phyloP scores from a whole-genome alignment of 2,329 filamentous ascomycete species.

The Hypoxylon sp. region DNA sequence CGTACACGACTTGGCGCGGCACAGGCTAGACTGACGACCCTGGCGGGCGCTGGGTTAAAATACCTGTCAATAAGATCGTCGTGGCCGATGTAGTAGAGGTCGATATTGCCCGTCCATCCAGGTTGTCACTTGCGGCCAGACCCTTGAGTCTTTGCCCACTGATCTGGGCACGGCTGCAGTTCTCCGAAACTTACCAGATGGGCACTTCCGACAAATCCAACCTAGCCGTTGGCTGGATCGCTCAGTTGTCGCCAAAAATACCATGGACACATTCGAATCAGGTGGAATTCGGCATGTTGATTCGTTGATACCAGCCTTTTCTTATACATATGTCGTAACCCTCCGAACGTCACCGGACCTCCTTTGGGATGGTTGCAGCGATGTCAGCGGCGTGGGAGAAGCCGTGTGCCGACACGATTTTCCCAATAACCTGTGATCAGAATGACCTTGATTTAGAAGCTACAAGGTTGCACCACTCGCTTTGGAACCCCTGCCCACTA shows the following conservation, averaged over 20 bases:
- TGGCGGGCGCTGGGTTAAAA: slow-evolving; percentile 29
- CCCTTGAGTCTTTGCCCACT: slow-evolving; percentile 30
- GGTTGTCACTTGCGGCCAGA: slow-evolving; percentile 32
- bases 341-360: slow-evolving; percentile 42
- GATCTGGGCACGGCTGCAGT: slow-evolving; percentile 42
- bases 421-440: slow-evolving; percentile 35
- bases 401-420: slow-evolving; percentile 32
- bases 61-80: slow-evolving; percentile 28
- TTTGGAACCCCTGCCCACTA: slow-evolving; percentile 36
- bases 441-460: slow-evolving; percentile 37
- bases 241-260: slow-evolving; percentile 33
- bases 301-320: slow-evolving; percentile 44
- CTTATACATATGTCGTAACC: slow-evolving; percentile 42
- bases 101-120: slow-evolving; percentile 41
- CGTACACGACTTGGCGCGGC: slow-evolving; percentile 42
- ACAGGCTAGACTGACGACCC: slow-evolving; percentile 40
- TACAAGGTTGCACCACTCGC: slow-evolving; percentile 35
- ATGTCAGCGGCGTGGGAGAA: slow-evolving; percentile 37
- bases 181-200: slow-evolving; percentile 49
- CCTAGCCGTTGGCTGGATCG: slow-evolving; percentile 27
- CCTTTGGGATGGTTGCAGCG: slow-evolving; percentile 41
- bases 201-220: slow-evolving; percentile 40
- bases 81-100: slow-evolving; percentile 33
- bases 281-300: slow-evolving; percentile 33
- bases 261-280: slow-evolving; percentile 30